These are phyloP conservation scores for Skeletonema marinoi DNA, from an alignment of 108 stramenopile species.

Conservation along the genomic window DNA sequence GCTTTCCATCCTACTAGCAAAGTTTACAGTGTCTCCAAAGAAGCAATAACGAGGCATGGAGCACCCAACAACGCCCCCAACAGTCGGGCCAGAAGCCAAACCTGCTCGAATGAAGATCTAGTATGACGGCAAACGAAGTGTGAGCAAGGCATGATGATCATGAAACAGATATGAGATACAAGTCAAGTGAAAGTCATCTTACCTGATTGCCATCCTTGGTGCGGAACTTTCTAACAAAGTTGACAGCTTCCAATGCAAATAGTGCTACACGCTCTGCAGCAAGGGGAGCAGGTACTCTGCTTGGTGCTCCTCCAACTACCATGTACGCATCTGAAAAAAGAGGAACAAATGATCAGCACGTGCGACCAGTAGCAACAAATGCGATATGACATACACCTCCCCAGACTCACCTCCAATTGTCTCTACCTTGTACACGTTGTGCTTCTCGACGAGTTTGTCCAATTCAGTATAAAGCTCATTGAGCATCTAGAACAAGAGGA, in stretches of 20 bases:
- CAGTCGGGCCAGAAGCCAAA: constrained; percentile 29
- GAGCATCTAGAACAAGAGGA: constrained; percentile 43
- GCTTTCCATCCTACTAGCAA: constrained; percentile 33
- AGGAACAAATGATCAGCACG: no score
- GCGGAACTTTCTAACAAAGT: constrained; percentile 35
- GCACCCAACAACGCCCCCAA: constrained; percentile 34
- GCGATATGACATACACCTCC: background rate
- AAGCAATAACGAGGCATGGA: constrained; percentile 48
- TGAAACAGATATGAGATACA: background rate
- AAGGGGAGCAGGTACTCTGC: constrained; percentile 28
- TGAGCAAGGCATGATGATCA: background rate
- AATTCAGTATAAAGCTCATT: constrained; percentile 67
- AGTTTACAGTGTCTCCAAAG: constrained; percentile 39
- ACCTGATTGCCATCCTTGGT: constrained; percentile 37
- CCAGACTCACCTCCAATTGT: background rate
- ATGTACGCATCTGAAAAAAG: constrained; percentile 19
- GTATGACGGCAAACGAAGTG: background rate
- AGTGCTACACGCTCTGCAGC: constrained; percentile 44
- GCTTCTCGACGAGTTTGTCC: constrained; percentile 58
- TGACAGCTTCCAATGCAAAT: constrained; percentile 38
- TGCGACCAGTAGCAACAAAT: no score
- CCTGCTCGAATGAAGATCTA: constrained; percentile 36
- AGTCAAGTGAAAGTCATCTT: background rate
- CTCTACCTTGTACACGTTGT: constrained; percentile 66
- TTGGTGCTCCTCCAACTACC: constrained; percentile 48